These are phyloP conservation scores for Daldinia sp. DNA, from an alignment of 2,329 filamentous ascomycete genomes.

Conservation along the genomic window DNA sequence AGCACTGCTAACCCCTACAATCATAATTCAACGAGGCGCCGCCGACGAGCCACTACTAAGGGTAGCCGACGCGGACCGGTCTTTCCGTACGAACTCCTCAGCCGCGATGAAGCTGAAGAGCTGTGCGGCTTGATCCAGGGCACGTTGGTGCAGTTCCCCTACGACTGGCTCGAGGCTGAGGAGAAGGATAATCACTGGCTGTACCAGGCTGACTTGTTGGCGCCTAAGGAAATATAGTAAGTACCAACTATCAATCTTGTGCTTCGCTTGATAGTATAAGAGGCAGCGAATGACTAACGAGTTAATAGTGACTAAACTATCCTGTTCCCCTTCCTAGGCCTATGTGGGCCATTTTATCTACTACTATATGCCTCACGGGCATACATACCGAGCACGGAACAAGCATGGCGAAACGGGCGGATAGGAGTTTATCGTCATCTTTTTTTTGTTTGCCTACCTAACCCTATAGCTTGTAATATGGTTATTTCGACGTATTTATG, in stretches of 20 bases:
- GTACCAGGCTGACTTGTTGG: conserved; percentile 95
- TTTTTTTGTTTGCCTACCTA: conserved; percentile 25
- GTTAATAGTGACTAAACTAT: conserved; percentile 44
- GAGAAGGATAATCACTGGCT: conserved; percentile 96
- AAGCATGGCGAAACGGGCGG: conserved; percentile 7
- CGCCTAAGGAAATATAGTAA: conserved; percentile 97
- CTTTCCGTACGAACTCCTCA: conserved; percentile 79
- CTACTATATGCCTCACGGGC: not conserved
- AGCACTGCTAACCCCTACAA: conserved; percentile 52
- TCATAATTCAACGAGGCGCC: conserved; percentile 66
- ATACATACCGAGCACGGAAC: not conserved
- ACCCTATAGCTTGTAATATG: conserved; percentile 21
- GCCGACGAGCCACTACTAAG: conserved; percentile 77
- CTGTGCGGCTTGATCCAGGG: conserved; percentile 86
- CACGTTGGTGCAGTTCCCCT: conserved; percentile 90
- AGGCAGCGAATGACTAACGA: conserved; percentile 35
- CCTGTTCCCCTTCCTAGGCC: conserved; percentile 6
- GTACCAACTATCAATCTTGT: conserved; percentile 52
- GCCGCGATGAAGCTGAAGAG: conserved; percentile 81
- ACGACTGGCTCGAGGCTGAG: conserved; percentile 93
- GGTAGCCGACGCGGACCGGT: conserved; percentile 73
- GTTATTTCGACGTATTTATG: not conserved
- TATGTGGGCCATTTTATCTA: conserved; percentile 7
- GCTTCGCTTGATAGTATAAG: not conserved
- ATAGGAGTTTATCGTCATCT: conserved; percentile 3